These are phyloP conservation scores for Cutaneotrichosporon cavernicola DNA, from an alignment of 1,284 basidiomycete species.

Conservation along the genomic window DNA sequence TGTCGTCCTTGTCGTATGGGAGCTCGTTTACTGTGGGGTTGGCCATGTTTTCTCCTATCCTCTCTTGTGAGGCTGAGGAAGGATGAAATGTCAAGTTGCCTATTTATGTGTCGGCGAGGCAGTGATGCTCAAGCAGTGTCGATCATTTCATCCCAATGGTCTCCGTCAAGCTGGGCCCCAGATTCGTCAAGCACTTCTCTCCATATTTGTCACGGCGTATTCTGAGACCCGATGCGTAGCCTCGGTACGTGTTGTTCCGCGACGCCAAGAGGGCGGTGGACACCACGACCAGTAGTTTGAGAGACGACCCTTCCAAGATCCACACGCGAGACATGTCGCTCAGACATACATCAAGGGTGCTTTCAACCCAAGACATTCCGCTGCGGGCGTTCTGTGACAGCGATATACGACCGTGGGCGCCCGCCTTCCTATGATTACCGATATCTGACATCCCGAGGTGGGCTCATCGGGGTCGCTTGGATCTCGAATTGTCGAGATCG, in stretches of 20 bases:
- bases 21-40: neutral
- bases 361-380: no score
- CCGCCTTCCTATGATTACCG: no score
- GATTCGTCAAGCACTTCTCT: neutral
- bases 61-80: neutral
- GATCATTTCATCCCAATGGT: neutral
- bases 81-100: neutral
- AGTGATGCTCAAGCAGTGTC: neutral
- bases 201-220: neutral
- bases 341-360: neutral
- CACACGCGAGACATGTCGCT: neutral
- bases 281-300: neutral
- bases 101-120: neutral
- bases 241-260: neutral
- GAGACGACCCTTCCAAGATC: neutral
- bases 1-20: constrained; percentile 8
- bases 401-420: no score
- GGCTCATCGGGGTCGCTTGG: no score
- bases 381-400: no score
- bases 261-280: neutral
- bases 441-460: no score
- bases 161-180: neutral
- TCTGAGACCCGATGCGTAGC: neutral
- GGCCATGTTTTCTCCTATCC: neutral
- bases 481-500: no score